Percentiles rank a stretch among this genome's conserved stretches.
Conservation (phyloP, 352 stramenopile species). For the Globisporangium cederbergense region DNA sequence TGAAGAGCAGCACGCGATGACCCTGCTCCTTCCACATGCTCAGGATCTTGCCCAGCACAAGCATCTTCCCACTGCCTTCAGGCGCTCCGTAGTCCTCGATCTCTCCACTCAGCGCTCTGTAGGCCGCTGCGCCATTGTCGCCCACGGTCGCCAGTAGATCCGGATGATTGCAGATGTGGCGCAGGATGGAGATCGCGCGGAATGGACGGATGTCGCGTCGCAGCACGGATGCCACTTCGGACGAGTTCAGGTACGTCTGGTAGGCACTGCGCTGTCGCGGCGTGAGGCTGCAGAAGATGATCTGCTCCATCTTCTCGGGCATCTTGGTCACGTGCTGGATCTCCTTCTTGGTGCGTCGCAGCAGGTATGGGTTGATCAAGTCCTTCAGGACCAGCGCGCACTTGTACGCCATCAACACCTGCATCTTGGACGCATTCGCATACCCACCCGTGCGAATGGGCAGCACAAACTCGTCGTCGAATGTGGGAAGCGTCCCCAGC, state of each 20-base stretch:
- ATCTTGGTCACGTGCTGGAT: constrained; percentile 90
- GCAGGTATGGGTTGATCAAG: constrained; percentile 96
- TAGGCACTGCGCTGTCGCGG: constrained; percentile 89
- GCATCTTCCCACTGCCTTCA: constrained; percentile 94
- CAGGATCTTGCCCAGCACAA: constrained; percentile 95
- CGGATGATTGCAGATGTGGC: constrained; percentile 98
- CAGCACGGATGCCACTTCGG: constrained; percentile 91
- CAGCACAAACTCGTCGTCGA: constrained; percentile 96
- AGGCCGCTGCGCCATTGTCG: constrained; percentile 11
- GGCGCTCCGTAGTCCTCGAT: constrained; percentile 36
- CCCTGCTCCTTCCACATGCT: constrained; percentile 92
- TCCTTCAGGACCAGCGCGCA: constrained; percentile 95
- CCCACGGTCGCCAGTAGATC: constrained; percentile 84
- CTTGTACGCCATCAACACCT: constrained; percentile 96
- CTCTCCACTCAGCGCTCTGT: not conserved
- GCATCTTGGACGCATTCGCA: constrained; percentile 90
- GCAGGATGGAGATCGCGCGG: constrained; percentile 92
- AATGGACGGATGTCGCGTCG: constrained; percentile 79
- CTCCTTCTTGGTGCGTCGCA: constrained; percentile 95
- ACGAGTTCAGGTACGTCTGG: constrained; percentile 88
- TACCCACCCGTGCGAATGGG: constrained; percentile 95
- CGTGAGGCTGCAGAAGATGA: constrained; percentile 96
- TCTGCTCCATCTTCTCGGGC: constrained; percentile 97
- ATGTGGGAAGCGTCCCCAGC: constrained; percentile 95
- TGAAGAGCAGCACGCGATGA: constrained; percentile 97